Conservation (phyloP, 345 rosid genomes). For the thale cress (Arabidopsis thaliana) region DNA sequence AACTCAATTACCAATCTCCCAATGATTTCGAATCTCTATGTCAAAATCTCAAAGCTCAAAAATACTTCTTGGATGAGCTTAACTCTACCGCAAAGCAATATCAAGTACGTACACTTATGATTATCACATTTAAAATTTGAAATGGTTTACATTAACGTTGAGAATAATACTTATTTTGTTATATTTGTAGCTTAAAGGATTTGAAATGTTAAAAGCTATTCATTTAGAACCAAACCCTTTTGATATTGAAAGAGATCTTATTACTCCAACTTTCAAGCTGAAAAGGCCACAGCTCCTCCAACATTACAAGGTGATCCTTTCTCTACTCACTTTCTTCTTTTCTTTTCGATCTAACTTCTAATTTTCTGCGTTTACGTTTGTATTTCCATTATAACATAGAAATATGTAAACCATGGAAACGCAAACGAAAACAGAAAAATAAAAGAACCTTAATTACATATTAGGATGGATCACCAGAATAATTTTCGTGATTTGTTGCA, state of each 20-base stretch:
- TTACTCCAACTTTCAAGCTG: constrained; percentile 88
- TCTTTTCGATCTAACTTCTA: not conserved
- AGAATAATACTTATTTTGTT: not conserved
- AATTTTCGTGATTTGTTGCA: not conserved
- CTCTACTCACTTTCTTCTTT: constrained; percentile 17
- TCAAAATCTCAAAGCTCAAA: constrained; percentile 65
- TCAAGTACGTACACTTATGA: constrained; percentile 53
- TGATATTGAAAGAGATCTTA: constrained; percentile 81
- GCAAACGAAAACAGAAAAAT: not conserved
- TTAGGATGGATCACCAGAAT: not conserved
- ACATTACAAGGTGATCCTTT: constrained; percentile 65
- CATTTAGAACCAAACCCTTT: constrained; percentile 80
- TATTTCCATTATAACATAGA: not conserved
- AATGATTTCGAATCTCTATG: constrained; percentile 73
- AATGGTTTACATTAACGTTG: constrained; percentile 6
- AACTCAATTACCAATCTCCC: constrained; percentile 45
- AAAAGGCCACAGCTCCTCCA: constrained; percentile 92
- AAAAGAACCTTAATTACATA: not conserved
- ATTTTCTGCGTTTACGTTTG: not conserved
- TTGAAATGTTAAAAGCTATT: constrained; percentile 86
- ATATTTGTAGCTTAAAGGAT: constrained; percentile 71
- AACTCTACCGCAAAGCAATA: constrained; percentile 69
- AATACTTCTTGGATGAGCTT: constrained; percentile 78
- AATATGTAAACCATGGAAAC: not conserved
- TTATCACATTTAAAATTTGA: not conserved